A percentile compares a stretch with the other conserved stretches of the same genome.
phyloP scores from a whole-genome alignment of 257 asterid species.

The Marsdenia floribunda region DNA sequence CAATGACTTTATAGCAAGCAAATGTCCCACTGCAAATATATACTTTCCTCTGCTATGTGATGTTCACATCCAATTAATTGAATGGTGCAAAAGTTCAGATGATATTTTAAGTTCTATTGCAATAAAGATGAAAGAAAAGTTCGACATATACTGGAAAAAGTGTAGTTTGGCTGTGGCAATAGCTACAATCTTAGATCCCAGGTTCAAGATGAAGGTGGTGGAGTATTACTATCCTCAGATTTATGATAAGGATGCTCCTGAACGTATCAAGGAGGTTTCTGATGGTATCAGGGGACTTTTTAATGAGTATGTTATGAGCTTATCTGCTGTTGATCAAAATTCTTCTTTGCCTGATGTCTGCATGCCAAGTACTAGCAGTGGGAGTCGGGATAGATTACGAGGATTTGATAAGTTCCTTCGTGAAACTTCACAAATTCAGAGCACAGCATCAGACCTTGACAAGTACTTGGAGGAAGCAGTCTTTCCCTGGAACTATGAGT shows the following conservation, averaged over 20 bases:
- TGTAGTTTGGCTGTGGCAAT: conserved; percentile 74
- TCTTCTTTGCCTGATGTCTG: no score
- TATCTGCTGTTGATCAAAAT: conserved; percentile 57
- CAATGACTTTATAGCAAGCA: conserved; percentile 57
- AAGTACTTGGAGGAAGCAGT: conserved; percentile 86
- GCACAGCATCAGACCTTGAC: conserved; percentile 73
- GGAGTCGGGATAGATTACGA: conserved; percentile 48
- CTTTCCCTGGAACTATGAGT: conserved; percentile 70
- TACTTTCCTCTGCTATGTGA: conserved; percentile 85
- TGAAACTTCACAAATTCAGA: conserved; percentile 60
- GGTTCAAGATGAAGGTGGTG: conserved; percentile 82
- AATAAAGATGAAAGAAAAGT: conserved; percentile 63
- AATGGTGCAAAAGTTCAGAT: conserved; percentile 91
- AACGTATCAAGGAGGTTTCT: conserved; percentile 67
- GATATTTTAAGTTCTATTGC: conserved; percentile 80
- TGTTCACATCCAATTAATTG: conserved; percentile 76
- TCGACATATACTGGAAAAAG: conserved; percentile 95
- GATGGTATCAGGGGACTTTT: conserved; percentile 86
- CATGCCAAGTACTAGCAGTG: conserved; percentile 31
- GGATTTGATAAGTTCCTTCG: conserved; percentile 70
- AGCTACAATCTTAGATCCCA: conserved; percentile 87
- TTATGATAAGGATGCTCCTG: conserved; percentile 58
- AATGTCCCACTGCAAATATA: conserved; percentile 66
- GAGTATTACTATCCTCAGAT: conserved; percentile 85
- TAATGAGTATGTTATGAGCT: conserved; percentile 61